Evolutionary conservation across 805 yeast species (phyloP), one percentile per base, ranked within the genome.

Genomic region (Yarrowia sp.): DNA sequence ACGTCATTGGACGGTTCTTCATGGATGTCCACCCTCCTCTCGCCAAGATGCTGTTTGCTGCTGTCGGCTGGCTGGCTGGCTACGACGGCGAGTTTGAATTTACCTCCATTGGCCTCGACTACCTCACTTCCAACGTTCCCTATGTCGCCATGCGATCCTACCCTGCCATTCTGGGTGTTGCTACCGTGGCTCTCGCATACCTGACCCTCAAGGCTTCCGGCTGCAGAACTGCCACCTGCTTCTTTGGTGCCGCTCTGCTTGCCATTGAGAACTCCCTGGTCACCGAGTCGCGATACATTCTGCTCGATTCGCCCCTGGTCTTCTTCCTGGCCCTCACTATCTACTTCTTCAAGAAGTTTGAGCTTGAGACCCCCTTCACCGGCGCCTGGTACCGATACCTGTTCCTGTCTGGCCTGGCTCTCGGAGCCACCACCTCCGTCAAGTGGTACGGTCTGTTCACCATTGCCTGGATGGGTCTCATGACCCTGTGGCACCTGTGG

Each of bases 21-120:
- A 78, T 87, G 69, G 92, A 87, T 70, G 86, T 86, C 32, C 88
- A 87, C 68, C 92, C 93, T 10, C 92, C 93, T 4, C 76, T 88
- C 61, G 86, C 83, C 42, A 85, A 86, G 69, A 75, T 88, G 74
- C 73, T 86, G 11, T 86, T 81, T 70, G 84, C 84, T 35, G 78
- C 81, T 64, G 76, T 86, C 8, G 86, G 86, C 2, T 74, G 77
- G 67, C 42, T 83, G 15, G 79, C 79, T 39, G 86, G 87, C 4
- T 85, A 81, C 76, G 79, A 84, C 68, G 89, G 78, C 18, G 74
- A 74, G 66, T 77, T 77, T 66, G 79, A 75, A 62, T 79, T 79
- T 71, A 68, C 68, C 64, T 74, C 65, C 39, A 83, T 85, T 57
- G 88, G 86, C 33, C 76, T 78, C 45, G 76, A 72, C 67, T 80